Percentiles rank a stretch among this genome's conserved stretches.
These are phyloP conservation scores for Micractinium sp. DNA, from an alignment of 139 green algal genomes.

Conservation along the genomic window DNA sequence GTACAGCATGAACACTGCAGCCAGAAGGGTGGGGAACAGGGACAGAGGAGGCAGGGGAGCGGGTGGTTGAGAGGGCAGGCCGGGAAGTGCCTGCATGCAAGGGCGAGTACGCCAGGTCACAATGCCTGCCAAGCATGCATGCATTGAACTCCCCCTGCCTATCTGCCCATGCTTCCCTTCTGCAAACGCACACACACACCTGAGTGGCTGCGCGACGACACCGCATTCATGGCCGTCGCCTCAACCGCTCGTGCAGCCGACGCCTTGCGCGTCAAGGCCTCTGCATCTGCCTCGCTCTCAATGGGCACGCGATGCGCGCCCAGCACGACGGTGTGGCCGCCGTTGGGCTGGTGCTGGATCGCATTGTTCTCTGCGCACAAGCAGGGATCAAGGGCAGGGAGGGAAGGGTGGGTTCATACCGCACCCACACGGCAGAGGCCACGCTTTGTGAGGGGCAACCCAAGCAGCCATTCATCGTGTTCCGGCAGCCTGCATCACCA, in stretches of 20 bases:
- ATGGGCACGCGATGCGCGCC: conserved; percentile 67
- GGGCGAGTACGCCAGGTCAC: background rate
- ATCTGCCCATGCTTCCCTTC: too few species aligned
- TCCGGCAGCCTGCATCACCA: background rate
- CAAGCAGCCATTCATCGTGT: too few species aligned
- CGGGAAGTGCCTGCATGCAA: background rate
- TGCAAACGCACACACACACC: background rate
- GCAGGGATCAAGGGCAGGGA: background rate
- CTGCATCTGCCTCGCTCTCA: conserved; percentile 60
- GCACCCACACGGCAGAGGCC: background rate
- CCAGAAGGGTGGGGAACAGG: background rate
- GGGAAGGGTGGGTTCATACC: background rate
- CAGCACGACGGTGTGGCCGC: conserved; percentile 77
- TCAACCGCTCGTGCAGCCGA: conserved; percentile 72
- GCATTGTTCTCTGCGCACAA: conserved; percentile 64
- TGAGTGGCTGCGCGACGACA: conserved; percentile 86
- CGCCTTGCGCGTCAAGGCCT: conserved; percentile 71
- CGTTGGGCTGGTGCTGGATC: conserved; percentile 83
- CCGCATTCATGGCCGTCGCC: conserved; percentile 94
- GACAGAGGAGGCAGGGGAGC: background rate
- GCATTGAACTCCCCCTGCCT: too few species aligned
- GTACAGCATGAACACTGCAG: conserved; percentile 94
- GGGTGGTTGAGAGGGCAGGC: background rate
- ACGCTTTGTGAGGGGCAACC: too few species aligned
- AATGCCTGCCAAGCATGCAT: background rate